phyloP scores from a whole-genome alignment of 495 filamentous ascomycete genomes.

The Amniculicola lignicola region DNA sequence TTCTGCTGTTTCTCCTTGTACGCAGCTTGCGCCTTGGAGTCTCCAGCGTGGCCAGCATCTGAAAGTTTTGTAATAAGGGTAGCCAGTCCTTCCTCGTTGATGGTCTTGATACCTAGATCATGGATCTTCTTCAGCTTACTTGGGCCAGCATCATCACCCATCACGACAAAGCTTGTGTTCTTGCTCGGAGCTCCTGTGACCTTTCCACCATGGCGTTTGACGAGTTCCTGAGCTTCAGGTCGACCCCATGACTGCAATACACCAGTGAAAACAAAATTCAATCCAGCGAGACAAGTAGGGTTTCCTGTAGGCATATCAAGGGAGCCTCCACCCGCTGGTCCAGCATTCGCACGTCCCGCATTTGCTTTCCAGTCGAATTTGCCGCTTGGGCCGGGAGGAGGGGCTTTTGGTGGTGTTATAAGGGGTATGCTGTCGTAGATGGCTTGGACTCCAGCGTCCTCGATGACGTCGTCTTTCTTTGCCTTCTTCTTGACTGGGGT shows the following conservation, averaged over 20 bases:
- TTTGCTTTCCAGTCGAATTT: slow-evolving; percentile 68
- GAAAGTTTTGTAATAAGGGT: slow-evolving; percentile 80
- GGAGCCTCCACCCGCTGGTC: slow-evolving; percentile 56
- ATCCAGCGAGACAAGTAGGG: slow-evolving; percentile 87
- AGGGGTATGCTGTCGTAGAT: slow-evolving; percentile 87
- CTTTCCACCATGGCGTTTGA: slow-evolving; percentile 92
- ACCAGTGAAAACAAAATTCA: slow-evolving; percentile 97
- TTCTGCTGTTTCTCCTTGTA: slow-evolving; percentile 71
- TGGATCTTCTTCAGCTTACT: slow-evolving; percentile 88
- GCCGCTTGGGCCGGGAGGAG: slow-evolving; percentile 53
- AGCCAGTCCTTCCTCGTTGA: slow-evolving; percentile 89
- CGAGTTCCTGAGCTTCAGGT: slow-evolving; percentile 80
- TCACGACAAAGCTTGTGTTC: slow-evolving; percentile 90
- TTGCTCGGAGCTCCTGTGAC: slow-evolving; percentile 78
- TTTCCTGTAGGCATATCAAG: slow-evolving; percentile 77
- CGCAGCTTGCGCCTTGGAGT: slow-evolving; percentile 72
- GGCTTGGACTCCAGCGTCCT: slow-evolving; percentile 65
- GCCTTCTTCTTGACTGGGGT: slow-evolving; percentile 51
- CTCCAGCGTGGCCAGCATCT: slow-evolving; percentile 75
- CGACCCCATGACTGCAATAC: slow-evolving; percentile 72
- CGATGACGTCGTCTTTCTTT: slow-evolving; percentile 55
- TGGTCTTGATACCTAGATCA: slow-evolving; percentile 74
- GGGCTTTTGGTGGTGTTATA: slow-evolving; percentile 77
- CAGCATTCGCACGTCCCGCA: slow-evolving; percentile 31
- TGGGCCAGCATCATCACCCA: slow-evolving; percentile 87